phyloP scores from a whole-genome alignment of 2,329 filamentous ascomycete species.

The Elsinoe arachidis region DNA sequence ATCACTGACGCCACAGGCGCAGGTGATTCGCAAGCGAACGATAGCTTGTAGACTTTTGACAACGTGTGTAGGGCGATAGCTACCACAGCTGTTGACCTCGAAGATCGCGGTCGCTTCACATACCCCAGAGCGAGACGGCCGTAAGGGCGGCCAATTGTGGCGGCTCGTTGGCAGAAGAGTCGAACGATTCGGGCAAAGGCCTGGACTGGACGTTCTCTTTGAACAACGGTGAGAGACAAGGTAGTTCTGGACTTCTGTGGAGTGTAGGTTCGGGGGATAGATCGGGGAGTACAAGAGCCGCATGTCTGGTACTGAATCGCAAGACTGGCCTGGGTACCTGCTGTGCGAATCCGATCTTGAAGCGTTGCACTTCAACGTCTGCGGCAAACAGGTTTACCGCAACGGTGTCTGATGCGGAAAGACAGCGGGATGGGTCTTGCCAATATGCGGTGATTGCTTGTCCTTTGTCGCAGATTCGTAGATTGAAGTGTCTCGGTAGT shows the following conservation, averaged over 20 bases:
- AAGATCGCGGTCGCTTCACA: background rate
- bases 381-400: background rate
- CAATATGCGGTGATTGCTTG: background rate
- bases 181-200: background rate
- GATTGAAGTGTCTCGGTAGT: conserved; percentile 5
- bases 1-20: too few species aligned
- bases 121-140: background rate
- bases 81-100: background rate
- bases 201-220: conserved; percentile 2
- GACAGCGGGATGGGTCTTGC: background rate
- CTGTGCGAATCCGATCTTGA: background rate
- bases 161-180: background rate
- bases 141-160: background rate
- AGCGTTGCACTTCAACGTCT: background rate
- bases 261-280: background rate
- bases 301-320: background rate
- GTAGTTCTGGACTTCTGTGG: background rate
- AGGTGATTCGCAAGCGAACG: background rate
- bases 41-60: background rate
- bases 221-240: conserved; percentile 5
- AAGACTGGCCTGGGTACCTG: background rate
- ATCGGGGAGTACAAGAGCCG: background rate
- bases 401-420: conserved; percentile 5
- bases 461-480: background rate
- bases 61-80: conserved; percentile 3